Base-by-base conservation (phyloP, 257 asterid species). In the Fraxinus excelsior region DNA sequence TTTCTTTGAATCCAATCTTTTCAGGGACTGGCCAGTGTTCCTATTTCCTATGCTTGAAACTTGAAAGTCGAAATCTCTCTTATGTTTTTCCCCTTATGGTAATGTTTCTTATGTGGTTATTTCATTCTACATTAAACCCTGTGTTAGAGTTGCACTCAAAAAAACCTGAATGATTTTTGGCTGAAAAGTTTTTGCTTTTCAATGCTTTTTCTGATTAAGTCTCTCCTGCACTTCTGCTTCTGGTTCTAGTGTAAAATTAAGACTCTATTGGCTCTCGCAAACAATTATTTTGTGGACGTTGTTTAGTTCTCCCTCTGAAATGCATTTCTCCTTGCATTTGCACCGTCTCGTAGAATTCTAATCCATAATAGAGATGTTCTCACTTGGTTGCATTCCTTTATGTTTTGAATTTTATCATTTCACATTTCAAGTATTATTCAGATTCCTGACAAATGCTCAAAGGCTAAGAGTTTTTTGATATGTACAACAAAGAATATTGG, bases 371-470 rank as follows among this genome's bases (percentile, higher is more conserved):
- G 18, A 51, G 12, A 18, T 51, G 25, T 51, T 51, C 62, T 51
- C 62, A 51, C 62, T 51, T 51, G 25, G 25, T 14, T 51, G 23
- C 62, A 18, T 51, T 51, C 62, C 62, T 51, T n/a, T 18, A 51
- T 51, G 62, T 51, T 51, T 49, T 51, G 21, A 51, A 51, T 18
- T 51, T 51, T 18, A n/a, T 51, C 25, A 5, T 51, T 1, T 18
- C 62, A 4, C 25, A 18, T 18, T 51, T 51, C 62, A 51, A 44
- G 51, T 13, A 44, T 44, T 12, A 19, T 51, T 51, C 62, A 16
- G 21, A 79, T 79, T 80, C 75, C 82, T 86, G 83, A 74, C 81
- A 64, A 37, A 35, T 18, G 78, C 56, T 67, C 62, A 72, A 51
- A 21, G 72, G 68, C 23, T 66, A 70, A 68, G 4, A 72, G 67